A percentile compares a stretch with the other conserved stretches of the same genome.
Conservation (phyloP, 2,329 filamentous ascomycete species). For the Tolypocladium endophyticum region DNA sequence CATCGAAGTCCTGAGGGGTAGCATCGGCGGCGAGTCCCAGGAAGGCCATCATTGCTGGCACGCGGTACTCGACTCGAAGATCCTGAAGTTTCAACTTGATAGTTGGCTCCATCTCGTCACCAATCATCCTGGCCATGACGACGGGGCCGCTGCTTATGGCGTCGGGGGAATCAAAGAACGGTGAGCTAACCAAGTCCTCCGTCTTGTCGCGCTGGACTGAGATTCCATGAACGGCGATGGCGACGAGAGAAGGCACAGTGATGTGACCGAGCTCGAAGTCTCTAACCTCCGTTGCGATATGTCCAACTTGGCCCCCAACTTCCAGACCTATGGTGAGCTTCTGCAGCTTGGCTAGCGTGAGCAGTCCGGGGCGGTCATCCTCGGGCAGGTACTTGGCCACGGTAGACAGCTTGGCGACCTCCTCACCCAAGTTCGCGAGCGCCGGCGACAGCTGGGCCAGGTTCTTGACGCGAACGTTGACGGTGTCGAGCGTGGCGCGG, state of each 20-base stretch:
- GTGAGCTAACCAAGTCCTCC: constrained; percentile 61
- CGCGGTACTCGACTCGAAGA: constrained; percentile 76
- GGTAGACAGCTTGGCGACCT: constrained; percentile 71
- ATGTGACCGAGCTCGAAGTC: constrained; percentile 71
- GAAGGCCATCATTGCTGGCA: constrained; percentile 71
- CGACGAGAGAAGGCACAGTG: constrained; percentile 70
- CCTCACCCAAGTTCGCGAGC: constrained; percentile 62
- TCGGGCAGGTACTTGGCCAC: constrained; percentile 93
- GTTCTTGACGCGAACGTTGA: constrained; percentile 53
- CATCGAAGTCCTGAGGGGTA: constrained; percentile 62
- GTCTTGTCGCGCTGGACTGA: constrained; percentile 51
- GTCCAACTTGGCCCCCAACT: constrained; percentile 59
- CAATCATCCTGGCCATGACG: constrained; percentile 81
- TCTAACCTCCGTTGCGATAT: constrained; percentile 43
- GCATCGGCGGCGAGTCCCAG: constrained; percentile 59
- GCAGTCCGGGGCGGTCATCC: constrained; percentile 81
- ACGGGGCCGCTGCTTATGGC: constrained; percentile 32
- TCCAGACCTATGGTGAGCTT: constrained; percentile 51
- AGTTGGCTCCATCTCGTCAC: constrained; percentile 86
- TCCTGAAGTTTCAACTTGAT: constrained; percentile 83
- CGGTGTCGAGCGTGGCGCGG: constrained; percentile 53
- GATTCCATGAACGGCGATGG: constrained; percentile 60
- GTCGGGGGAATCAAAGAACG: constrained; percentile 14
- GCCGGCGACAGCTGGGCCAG: constrained; percentile 51
- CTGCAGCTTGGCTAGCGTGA: constrained; percentile 61